These are phyloP conservation scores for Kodamaea fukazawae DNA, from an alignment of 805 yeast species.

Conservation along the genomic window DNA sequence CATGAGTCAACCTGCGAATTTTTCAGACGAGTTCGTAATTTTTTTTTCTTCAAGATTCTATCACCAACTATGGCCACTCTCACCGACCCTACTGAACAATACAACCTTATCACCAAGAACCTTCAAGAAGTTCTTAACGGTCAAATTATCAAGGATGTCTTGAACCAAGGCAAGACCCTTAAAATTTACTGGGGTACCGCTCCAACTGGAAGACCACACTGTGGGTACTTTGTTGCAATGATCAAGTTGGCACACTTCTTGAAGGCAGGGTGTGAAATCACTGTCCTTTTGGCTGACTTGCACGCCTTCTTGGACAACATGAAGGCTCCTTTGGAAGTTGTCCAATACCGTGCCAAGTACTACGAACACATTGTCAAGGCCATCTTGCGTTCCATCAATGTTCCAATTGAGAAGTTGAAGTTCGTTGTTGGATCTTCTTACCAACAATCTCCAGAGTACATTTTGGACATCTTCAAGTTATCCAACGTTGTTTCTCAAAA, in stretches of 20 bases:
- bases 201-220: slow-evolving; percentile 97
- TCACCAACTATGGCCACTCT: slow-evolving; percentile 19
- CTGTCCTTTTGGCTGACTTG: slow-evolving; percentile 86
- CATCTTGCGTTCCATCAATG: slow-evolving; percentile 79
- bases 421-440: slow-evolving; percentile 90
- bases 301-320: slow-evolving; percentile 97
- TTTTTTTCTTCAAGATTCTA: no score
- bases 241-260: slow-evolving; percentile 91
- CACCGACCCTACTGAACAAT: slow-evolving; percentile 60
- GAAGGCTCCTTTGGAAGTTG: slow-evolving; percentile 96
- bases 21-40: no score
- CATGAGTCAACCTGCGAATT: no score
- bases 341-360: slow-evolving; percentile 82
- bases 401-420: slow-evolving; percentile 83
- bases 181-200: slow-evolving; percentile 99
- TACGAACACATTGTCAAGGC: slow-evolving; percentile 83
- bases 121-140: slow-evolving; percentile 90
- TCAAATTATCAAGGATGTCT: slow-evolving; percentile 79
- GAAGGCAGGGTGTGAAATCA: slow-evolving; percentile 94
- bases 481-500: slow-evolving; percentile 86
- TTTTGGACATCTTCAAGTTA: slow-evolving; percentile 84
- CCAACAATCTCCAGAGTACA: slow-evolving; percentile 74
- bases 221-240: slow-evolving; percentile 99
- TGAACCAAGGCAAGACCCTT: slow-evolving; percentile 77
- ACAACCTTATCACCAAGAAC: slow-evolving; percentile 73